Conservation (phyloP, 768 basidiomycete genomes). For the Dictyophora rubrovolvata region DNA sequence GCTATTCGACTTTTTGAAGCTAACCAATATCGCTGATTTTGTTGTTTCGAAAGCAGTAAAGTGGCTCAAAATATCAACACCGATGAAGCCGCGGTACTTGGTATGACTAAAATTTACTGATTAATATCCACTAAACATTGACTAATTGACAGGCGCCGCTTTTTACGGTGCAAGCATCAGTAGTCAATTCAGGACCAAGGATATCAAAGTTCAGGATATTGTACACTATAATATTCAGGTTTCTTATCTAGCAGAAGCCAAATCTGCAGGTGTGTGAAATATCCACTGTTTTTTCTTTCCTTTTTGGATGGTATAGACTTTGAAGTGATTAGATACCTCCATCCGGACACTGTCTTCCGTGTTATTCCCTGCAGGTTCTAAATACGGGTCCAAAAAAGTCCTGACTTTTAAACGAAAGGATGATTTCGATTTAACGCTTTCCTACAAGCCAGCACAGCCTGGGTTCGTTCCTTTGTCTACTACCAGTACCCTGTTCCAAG, state of each 20-base stretch:
- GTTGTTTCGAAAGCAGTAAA: conserved; percentile 48
- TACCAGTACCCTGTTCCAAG: background rate
- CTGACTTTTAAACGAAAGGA: conserved; percentile 77
- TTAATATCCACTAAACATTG: conserved; percentile 4
- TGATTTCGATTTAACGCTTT: conserved; percentile 70
- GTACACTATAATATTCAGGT: conserved; percentile 65
- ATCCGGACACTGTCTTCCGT: conserved; percentile 64
- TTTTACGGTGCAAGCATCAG: conserved; percentile 85
- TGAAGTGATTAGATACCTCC: conserved; percentile 22
- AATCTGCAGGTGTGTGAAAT: conserved; percentile 23
- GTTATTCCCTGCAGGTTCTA: conserved; percentile 71
- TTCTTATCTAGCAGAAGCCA: conserved; percentile 58
- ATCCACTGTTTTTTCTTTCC: background rate
- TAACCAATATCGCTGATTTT: background rate
- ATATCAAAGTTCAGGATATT: conserved; percentile 76
- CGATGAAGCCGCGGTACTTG: conserved; percentile 91
- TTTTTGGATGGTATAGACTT: background rate
- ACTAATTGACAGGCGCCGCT: conserved; percentile 48
- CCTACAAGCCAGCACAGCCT: conserved; percentile 58
- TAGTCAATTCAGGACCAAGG: conserved; percentile 90
- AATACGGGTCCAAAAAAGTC: conserved; percentile 74
- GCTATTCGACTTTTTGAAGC: background rate
- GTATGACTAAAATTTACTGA: conserved; percentile 21
- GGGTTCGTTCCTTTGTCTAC: conserved; percentile 29
- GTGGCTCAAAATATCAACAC: conserved; percentile 94